These are phyloP conservation scores for Ganoderma boninense DNA, from an alignment of 1,284 basidiomycete genomes.

Conservation along the genomic window DNA sequence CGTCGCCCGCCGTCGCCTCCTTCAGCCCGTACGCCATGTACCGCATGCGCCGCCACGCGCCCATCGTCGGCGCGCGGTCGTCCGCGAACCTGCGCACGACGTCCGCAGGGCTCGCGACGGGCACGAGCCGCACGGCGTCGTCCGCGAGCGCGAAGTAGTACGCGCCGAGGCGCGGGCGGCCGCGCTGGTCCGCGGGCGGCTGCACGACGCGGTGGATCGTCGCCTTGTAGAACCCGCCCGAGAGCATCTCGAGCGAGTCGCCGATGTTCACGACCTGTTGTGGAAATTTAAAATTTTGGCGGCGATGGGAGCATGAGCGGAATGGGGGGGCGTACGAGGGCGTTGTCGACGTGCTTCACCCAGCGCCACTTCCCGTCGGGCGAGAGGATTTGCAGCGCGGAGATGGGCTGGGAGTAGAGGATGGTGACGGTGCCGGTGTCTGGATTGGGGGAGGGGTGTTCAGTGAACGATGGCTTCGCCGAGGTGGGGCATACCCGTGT, in stretches of 20 bases:
- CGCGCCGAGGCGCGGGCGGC: slow-evolving; percentile 50
- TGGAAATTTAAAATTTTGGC: no score
- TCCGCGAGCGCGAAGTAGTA: slow-evolving; percentile 51
- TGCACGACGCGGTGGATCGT: slow-evolving; percentile 54
- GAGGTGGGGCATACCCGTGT: slow-evolving; percentile 56
- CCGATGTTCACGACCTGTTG: slow-evolving; percentile 54
- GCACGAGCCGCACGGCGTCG: slow-evolving; percentile 42
- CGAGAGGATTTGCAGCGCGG: slow-evolving; percentile 53
- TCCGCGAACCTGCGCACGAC: slow-evolving; percentile 41
- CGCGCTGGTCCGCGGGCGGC: slow-evolving; percentile 58
- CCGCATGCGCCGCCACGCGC: slow-evolving; percentile 48
- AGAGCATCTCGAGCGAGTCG: slow-evolving; percentile 52
- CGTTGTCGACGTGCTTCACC: slow-evolving; percentile 67
- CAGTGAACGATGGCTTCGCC: no score
- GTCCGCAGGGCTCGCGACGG: slow-evolving; percentile 44
- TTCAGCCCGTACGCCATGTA: slow-evolving; percentile 48
- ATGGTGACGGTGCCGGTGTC: slow-evolving; percentile 65
- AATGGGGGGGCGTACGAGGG: slow-evolving; percentile 44
- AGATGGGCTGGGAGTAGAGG: slow-evolving; percentile 67
- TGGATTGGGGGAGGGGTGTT: slow-evolving; percentile 29
- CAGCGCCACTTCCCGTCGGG: slow-evolving; percentile 60
- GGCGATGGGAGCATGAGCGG: no score
- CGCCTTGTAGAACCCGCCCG: slow-evolving; percentile 54
- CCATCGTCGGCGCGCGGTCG: slow-evolving; percentile 46
- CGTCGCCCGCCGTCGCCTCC: slow-evolving; percentile 44